Evolutionary conservation across 805 yeast species (phyloP).

Genomic region (Wickerhamomyces ciferrii): DNA sequence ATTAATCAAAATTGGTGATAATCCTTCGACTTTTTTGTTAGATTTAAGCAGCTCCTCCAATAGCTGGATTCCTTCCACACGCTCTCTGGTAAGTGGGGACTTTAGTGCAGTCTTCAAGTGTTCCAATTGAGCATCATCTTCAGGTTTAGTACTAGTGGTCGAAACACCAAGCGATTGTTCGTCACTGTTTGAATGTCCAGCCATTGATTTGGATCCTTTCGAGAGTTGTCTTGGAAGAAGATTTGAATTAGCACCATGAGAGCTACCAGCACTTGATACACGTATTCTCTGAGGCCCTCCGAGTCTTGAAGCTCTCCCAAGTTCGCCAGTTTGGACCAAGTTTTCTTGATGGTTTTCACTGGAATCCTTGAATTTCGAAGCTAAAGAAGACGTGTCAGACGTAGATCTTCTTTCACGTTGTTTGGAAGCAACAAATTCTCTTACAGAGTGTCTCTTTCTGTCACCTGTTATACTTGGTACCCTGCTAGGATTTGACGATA

Average conservation of each 20-base stretch:
- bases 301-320: conserved; percentile 18
- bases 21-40: neutral
- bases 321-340: conserved; percentile 5
- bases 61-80: conserved; percentile 16
- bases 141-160: neutral
- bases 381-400: conserved; percentile 25
- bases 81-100: conserved; percentile 20
- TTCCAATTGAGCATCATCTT: neutral
- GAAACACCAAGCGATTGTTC: neutral
- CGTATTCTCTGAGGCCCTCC: conserved; percentile 19
- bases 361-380: conserved; percentile 8
- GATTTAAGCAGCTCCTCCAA: conserved; percentile 5
- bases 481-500: conserved; percentile 7
- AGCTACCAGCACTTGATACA: conserved; percentile 12
- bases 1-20: conserved; percentile 15
- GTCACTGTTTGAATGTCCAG: too few relatives aligned
- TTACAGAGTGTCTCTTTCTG: conserved; percentile 39
- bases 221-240: conserved; percentile 13
- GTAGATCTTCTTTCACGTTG: conserved; percentile 35
- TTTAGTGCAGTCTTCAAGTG: conserved; percentile 8
- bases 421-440: conserved; percentile 40
- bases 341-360: conserved; percentile 1
- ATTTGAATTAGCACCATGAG: neutral
- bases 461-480: conserved; percentile 5
- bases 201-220: conserved; percentile 10